Evolutionary conservation across 192 early-diverging fungal genomes (phyloP).

Genomic region (Obelidium mucronatum): DNA sequence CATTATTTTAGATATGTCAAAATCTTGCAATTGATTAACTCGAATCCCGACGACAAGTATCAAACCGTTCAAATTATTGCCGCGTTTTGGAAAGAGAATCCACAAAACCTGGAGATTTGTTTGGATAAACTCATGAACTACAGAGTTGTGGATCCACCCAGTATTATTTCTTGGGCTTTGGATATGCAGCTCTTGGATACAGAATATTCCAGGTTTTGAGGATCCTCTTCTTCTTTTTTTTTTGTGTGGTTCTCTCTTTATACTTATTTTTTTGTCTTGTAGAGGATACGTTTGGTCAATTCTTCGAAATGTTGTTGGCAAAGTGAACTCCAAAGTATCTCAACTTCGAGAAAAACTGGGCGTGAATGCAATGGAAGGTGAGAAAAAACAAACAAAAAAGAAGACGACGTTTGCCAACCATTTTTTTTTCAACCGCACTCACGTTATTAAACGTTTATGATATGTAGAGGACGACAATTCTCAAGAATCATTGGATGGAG

Average conservation of each 20-base stretch:
- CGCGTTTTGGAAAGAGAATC: slow-evolving; percentile 88
- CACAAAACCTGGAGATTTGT: slow-evolving; percentile 90
- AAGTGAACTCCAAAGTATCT: slow-evolving; percentile 82
- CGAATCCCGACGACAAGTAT: slow-evolving; percentile 67
- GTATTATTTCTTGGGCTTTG: slow-evolving; percentile 84
- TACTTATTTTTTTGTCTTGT: background rate
- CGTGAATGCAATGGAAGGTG: slow-evolving; percentile 36
- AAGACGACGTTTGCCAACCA: background rate
- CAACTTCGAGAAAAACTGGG: slow-evolving; percentile 69
- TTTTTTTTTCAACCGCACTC: slow-evolving; percentile 31
- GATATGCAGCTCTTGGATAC: slow-evolving; percentile 35
- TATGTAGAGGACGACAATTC: slow-evolving; percentile 53
- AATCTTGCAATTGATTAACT: slow-evolving; percentile 67
- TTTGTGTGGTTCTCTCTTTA: background rate
- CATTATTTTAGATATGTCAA: slow-evolving; percentile 67
- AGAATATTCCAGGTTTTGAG: slow-evolving; percentile 42
- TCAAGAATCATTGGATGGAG: slow-evolving; percentile 71
- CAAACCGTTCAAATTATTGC: slow-evolving; percentile 80
- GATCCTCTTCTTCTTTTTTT: too few species aligned
- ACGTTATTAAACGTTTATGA: slow-evolving; percentile 47
- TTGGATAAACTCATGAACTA: slow-evolving; percentile 97
- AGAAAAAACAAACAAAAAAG: background rate
- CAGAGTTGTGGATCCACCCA: slow-evolving; percentile 84
- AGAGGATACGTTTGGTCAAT: slow-evolving; percentile 86
- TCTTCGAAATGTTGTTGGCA: slow-evolving; percentile 81